Base-by-base conservation (phyloP, 2,329 filamentous ascomycete species). In the Diaporthe amygdali region DNA sequence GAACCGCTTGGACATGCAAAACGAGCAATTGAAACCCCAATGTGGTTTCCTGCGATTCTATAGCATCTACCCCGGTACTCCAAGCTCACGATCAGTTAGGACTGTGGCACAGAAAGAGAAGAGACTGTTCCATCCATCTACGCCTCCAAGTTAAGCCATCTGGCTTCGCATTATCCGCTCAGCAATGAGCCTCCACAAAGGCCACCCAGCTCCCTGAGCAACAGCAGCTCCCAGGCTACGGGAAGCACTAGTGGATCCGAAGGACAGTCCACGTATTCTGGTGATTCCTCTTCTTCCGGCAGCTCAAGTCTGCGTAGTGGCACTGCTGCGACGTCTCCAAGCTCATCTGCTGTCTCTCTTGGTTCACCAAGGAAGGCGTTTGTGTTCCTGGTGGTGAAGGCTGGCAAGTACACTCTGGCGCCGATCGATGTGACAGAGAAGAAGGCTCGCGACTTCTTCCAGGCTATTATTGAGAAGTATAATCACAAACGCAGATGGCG, bases 401-500 rank as follows among this genome's bases (percentile, higher is more conserved):
- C 67, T 14, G 20, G 32, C 25, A 52, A 25, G 5, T 70, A 64
- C 15, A 49, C 37, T 4, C 22, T 70, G 7, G 22, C 51, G 9
- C 52, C 56, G 0, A 54, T 37, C 9, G 47, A 66, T 34, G 47
- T 66, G 6, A 66, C 55, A 4, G 25, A 64, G 34, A 70, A 54
- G 56, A 37, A 30, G 10, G 49, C 68, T 2, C 55, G 41, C 12
- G 46, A 22, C 5, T 70, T 70, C 25, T 70, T 70, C 25, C 15
- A 39, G 17, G 61, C 68, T 0, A 59, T 70, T 12, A 27, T 54
- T 5, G 14, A 52, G 12, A 55, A 25, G 1, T 66, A 70, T 7
- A 64, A 66, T 12, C n/a, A 37, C 17, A 70, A 54, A 17, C 56
- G 68, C 17, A 56, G 68, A 7, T 34, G 37, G 37, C 56, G 68